Percentiles rank a stretch among this genome's conserved stretches.
Conservation (phyloP, 768 basidiomycete genomes). For the Suillus weaverae region DNA sequence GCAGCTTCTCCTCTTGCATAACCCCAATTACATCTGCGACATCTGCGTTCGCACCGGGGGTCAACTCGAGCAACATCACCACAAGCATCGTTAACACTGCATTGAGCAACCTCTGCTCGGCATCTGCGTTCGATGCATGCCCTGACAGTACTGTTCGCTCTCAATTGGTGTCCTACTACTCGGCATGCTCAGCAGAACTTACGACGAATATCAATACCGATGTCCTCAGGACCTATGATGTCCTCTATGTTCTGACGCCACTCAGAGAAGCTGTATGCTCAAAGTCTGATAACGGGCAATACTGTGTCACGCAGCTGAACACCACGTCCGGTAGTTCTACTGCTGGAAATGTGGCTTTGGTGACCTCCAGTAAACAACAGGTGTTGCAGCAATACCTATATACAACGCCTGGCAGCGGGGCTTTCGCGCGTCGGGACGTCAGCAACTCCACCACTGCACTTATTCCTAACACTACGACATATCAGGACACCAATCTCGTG, state of each 20-base stretch:
- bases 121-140: slow-evolving; percentile 49
- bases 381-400: slow-evolving; percentile 29
- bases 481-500: slow-evolving; percentile 58
- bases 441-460: slow-evolving; percentile 30
- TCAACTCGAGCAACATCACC: slow-evolving; percentile 38
- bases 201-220: slow-evolving; percentile 43
- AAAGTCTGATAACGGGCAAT: slow-evolving; percentile 68
- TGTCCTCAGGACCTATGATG: slow-evolving; percentile 74
- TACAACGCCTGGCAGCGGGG: slow-evolving; percentile 15
- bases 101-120: slow-evolving; percentile 56
- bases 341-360: slow-evolving; percentile 20
- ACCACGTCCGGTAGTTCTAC: slow-evolving; percentile 24
- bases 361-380: slow-evolving; percentile 15
- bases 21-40: slow-evolving; percentile 59
- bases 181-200: slow-evolving; percentile 72
- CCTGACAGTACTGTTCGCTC: slow-evolving; percentile 55
- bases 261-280: slow-evolving; percentile 69
- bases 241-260: slow-evolving; percentile 71
- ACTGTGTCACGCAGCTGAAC: slow-evolving; percentile 60
- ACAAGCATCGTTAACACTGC: slow-evolving; percentile 49
- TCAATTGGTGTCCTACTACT: slow-evolving; percentile 68
- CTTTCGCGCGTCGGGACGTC: slow-evolving; percentile 29
- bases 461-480: slow-evolving; percentile 56
- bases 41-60: slow-evolving; percentile 48
- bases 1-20: slow-evolving; percentile 60